Percentiles rank a stretch among this genome's conserved stretches.
Conservation (phyloP, 2,329 filamentous ascomycete genomes). For the Claviceps africana region DNA sequence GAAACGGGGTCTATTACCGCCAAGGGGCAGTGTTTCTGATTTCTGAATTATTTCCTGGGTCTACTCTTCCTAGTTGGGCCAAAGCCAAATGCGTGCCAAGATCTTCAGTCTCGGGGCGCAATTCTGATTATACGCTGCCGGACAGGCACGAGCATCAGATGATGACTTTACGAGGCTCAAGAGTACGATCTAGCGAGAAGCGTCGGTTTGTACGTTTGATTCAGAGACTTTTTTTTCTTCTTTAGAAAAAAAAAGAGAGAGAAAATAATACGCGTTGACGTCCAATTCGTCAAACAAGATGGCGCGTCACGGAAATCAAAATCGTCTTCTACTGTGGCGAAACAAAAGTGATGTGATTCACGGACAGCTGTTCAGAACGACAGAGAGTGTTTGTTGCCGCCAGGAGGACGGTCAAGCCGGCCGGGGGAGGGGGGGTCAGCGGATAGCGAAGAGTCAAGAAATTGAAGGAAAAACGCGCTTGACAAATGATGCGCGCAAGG, state of each 20-base stretch:
- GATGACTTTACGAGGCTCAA: constrained; percentile 5
- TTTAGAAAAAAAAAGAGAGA: neutral
- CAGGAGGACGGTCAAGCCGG: constrained; percentile 1
- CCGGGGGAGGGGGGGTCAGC: neutral
- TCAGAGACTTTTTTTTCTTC: neutral
- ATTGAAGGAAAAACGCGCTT: neutral
- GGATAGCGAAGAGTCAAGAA: neutral
- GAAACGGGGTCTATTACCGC: neutral
- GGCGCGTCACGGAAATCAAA: constrained; percentile 6
- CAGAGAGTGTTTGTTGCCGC: neutral
- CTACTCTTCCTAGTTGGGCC: neutral
- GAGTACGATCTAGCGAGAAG: constrained; percentile 2
- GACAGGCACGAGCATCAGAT: neutral
- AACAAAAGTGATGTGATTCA: constrained; percentile 8
- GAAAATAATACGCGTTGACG: constrained; percentile 8
- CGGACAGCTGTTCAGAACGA: constrained; percentile 4
- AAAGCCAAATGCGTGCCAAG: neutral
- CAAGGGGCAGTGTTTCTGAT: neutral
- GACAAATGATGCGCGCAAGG: neutral
- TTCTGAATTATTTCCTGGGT: neutral
- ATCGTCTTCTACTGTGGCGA: constrained; percentile 11
- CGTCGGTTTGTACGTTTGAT: constrained; percentile 5
- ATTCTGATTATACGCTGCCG: neutral
- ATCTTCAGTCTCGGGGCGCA: neutral
- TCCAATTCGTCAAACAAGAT: constrained; percentile 3